These are phyloP conservation scores for Barnettozyma botsteinii DNA, from an alignment of 805 yeast genomes.

Conservation along the genomic window DNA sequence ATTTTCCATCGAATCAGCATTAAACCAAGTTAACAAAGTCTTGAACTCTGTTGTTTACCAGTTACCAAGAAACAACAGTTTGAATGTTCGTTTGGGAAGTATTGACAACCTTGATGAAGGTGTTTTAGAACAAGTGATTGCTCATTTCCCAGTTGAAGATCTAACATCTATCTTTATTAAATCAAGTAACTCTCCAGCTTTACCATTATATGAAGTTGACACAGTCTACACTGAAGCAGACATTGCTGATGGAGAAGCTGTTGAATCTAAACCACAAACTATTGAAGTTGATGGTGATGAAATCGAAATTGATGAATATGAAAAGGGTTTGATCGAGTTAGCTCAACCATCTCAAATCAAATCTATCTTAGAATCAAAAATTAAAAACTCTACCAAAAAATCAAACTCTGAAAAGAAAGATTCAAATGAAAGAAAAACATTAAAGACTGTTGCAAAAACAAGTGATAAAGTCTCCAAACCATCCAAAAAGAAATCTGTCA, in stretches of 20 bases:
- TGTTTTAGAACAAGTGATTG: slow-evolving; percentile 48
- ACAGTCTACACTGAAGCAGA: slow-evolving; percentile 34
- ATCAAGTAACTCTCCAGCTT: slow-evolving; percentile 66
- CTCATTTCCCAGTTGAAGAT: slow-evolving; percentile 37
- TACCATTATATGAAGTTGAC: slow-evolving; percentile 75
- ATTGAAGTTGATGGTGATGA: slow-evolving; percentile 31
- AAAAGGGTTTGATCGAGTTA: slow-evolving; percentile 77
- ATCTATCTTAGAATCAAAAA: slow-evolving; percentile 54
- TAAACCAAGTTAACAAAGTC: slow-evolving; percentile 54
- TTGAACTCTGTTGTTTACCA: slow-evolving; percentile 53
- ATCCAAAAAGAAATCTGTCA: too few species aligned
- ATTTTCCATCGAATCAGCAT: slow-evolving; percentile 45
- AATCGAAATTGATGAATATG: slow-evolving; percentile 53
- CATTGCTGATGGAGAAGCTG: slow-evolving; percentile 12
- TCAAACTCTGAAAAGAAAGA: too few species aligned
- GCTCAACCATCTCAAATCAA: slow-evolving; percentile 66
- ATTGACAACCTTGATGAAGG: slow-evolving; percentile 36
- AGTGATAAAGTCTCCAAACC: too few species aligned
- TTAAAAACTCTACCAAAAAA: slow-evolving; percentile 24
- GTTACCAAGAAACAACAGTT: slow-evolving; percentile 68
- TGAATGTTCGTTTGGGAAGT: slow-evolving; percentile 63
- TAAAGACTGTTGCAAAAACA: too few species aligned
- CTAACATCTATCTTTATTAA: slow-evolving; percentile 61
- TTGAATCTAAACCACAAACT: background rate
- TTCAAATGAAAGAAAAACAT: too few species aligned